Conservation (phyloP, 2,329 filamentous ascomycete species). For the Monilinia aucupariae region DNA sequence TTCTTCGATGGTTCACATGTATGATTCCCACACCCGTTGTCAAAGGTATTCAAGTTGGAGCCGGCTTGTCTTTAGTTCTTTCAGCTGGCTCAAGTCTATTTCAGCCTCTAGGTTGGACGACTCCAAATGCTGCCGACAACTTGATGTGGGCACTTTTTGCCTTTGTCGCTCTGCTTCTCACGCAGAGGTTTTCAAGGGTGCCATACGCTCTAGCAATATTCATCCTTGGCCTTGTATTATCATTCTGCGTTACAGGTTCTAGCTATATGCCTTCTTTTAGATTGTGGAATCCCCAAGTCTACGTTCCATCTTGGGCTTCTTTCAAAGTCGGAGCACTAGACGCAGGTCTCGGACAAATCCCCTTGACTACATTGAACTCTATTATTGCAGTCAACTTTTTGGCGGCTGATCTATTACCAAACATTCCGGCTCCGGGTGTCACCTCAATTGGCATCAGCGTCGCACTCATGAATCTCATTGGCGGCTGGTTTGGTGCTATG, state of each 20-base stretch:
- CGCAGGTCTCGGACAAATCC: constrained; percentile 68
- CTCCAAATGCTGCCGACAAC: constrained; percentile 67
- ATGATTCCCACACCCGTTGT: constrained; percentile 73
- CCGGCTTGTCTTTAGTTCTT: constrained; percentile 76
- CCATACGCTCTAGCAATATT: constrained; percentile 78
- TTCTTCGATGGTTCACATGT: constrained; percentile 68
- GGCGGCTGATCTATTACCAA: constrained; percentile 69
- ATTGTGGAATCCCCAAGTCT: constrained; percentile 54
- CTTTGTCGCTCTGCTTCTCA: constrained; percentile 64
- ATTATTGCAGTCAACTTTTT: constrained; percentile 82
- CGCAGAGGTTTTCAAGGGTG: constrained; percentile 57
- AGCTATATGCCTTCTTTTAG: constrained; percentile 46
- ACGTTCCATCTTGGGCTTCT: constrained; percentile 40
- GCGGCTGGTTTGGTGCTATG: constrained; percentile 93
- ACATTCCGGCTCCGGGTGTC: constrained; percentile 61
- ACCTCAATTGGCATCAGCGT: constrained; percentile 79
- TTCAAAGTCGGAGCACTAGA: constrained; percentile 53
- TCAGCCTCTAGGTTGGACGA: constrained; percentile 61
- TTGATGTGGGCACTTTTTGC: constrained; percentile 69
- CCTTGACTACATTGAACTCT: constrained; percentile 87
- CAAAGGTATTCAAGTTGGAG: constrained; percentile 91
- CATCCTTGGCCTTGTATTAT: constrained; percentile 60
- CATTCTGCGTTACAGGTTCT: constrained; percentile 43
- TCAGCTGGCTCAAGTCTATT: constrained; percentile 68
- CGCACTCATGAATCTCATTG: constrained; percentile 73